Conservation (phyloP, 306 rosid genomes). For the Malus sylvestris region DNA sequence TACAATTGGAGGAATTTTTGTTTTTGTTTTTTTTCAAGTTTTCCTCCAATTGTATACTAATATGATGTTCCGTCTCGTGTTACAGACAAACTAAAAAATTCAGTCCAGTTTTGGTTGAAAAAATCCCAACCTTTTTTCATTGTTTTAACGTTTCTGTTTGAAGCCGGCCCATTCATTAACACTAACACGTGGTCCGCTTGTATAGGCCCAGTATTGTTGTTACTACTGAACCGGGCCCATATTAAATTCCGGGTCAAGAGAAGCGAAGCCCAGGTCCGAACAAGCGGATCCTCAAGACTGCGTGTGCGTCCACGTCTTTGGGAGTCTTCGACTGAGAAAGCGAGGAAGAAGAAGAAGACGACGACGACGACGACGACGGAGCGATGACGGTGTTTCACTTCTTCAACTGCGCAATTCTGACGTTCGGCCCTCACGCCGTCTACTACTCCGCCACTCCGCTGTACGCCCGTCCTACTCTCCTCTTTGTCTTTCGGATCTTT, state of each 20-base stretch:
- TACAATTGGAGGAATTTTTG: too few relatives aligned
- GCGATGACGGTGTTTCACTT: slow-evolving; percentile 91
- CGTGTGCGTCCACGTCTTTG: neutral
- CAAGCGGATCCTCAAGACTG: neutral
- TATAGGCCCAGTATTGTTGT: neutral
- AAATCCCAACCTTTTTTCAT: neutral
- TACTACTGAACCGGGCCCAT: neutral
- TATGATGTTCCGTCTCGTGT: rapidly evolving
- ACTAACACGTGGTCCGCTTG: too few relatives aligned
- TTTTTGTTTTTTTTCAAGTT: too few relatives aligned
- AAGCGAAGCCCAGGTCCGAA: neutral
- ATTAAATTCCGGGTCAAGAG: neutral
- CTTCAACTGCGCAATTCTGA: slow-evolving; percentile 96
- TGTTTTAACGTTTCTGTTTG: neutral
- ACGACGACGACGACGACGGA: neutral
- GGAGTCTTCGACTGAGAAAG: neutral
- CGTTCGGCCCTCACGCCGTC: slow-evolving; percentile 99
- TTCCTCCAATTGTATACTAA: too few relatives aligned
- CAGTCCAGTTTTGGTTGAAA: too few relatives aligned
- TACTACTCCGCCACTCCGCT: slow-evolving; percentile 95
- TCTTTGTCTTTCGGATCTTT: neutral
- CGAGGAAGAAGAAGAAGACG: neutral
- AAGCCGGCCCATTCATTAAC: neutral
- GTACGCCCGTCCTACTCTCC: slow-evolving; percentile 21
- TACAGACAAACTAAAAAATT: too few relatives aligned